Conservation (phyloP, 2,329 filamentous ascomycete genomes). For the Pseudogymnoascus sp. region DNA sequence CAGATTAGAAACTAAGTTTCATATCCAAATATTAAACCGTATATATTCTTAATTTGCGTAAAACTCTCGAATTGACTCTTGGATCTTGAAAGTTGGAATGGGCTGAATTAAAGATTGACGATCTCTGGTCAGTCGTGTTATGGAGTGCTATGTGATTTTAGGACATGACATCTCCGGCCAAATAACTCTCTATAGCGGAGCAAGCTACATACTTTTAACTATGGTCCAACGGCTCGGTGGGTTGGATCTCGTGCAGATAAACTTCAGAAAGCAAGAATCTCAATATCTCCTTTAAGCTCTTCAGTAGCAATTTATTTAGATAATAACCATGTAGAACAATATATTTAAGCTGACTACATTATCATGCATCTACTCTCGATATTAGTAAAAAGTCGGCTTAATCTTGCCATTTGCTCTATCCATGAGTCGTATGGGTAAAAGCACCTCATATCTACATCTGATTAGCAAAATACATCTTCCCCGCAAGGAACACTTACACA, state of each 20-base stretch:
- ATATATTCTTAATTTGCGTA: neutral
- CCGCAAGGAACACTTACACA: conserved; percentile 34
- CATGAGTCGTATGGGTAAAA: conserved; percentile 23
- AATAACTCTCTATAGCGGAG: neutral
- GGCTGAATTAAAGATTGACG: too few species aligned
- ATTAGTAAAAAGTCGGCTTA: conserved; percentile 35
- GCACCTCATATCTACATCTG: conserved; percentile 22
- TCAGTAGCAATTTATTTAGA: neutral
- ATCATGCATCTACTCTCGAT: neutral
- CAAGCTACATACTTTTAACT: neutral
- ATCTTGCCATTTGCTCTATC: conserved; percentile 38
- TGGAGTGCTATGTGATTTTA: neutral
- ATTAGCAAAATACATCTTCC: conserved; percentile 34
- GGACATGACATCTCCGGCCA: neutral
- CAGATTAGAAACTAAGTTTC: neutral
- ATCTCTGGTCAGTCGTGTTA: too few species aligned
- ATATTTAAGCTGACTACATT: neutral
- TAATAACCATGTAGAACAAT: neutral
- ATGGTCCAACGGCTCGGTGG: neutral
- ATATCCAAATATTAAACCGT: neutral
- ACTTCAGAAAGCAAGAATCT: neutral
- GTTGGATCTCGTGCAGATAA: neutral
- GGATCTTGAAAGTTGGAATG: too few species aligned
- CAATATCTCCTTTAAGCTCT: neutral
- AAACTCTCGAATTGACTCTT: too few species aligned